Percentiles rank a stretch among this genome's conserved stretches.
Evolutionary conservation across 2,329 filamentous ascomycete genomes (phyloP).

Genomic region (Verticillium tricorpus): DNA sequence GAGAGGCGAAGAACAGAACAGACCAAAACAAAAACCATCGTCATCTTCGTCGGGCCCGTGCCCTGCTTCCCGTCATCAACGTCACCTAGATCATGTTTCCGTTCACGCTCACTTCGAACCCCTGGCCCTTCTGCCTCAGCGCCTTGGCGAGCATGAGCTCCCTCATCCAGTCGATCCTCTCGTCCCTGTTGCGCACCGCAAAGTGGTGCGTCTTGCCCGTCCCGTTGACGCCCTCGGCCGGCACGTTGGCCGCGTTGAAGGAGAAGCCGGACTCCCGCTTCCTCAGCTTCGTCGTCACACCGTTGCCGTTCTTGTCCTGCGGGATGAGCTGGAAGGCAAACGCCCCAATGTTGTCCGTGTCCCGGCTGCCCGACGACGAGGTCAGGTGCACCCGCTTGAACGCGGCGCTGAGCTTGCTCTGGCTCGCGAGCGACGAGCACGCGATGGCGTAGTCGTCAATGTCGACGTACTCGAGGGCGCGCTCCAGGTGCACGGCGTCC

Average conservation of each 20-base stretch:
- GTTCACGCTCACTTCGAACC: slow-evolving; percentile 78
- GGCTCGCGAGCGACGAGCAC: slow-evolving; percentile 71
- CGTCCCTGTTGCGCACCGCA: slow-evolving; percentile 79
- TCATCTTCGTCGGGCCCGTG: neutral
- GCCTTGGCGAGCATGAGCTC: slow-evolving; percentile 90
- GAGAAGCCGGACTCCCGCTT: slow-evolving; percentile 39
- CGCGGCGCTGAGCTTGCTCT: slow-evolving; percentile 78
- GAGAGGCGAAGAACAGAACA: neutral
- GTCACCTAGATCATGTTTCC: slow-evolving; percentile 62
- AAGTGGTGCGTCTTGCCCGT: slow-evolving; percentile 89
- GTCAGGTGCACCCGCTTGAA: slow-evolving; percentile 72
- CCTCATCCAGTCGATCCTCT: slow-evolving; percentile 96
- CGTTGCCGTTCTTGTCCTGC: slow-evolving; percentile 51
- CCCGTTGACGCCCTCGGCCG: slow-evolving; percentile 48
- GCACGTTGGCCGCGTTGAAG: slow-evolving; percentile 19
- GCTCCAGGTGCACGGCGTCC: slow-evolving; percentile 44
- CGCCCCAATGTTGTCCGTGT: slow-evolving; percentile 57
- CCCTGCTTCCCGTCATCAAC: slow-evolving; percentile 1
- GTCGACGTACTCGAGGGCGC: slow-evolving; percentile 73
- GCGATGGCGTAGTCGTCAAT: slow-evolving; percentile 86
- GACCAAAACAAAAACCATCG: neutral
- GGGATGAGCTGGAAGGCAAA: slow-evolving; percentile 86
- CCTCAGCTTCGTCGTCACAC: slow-evolving; percentile 38
- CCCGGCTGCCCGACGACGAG: slow-evolving; percentile 37
- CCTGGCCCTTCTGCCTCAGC: slow-evolving; percentile 76